Evolutionary conservation across 495 filamentous ascomycete species (phyloP).

Genomic region (Aspergillus leporis): DNA sequence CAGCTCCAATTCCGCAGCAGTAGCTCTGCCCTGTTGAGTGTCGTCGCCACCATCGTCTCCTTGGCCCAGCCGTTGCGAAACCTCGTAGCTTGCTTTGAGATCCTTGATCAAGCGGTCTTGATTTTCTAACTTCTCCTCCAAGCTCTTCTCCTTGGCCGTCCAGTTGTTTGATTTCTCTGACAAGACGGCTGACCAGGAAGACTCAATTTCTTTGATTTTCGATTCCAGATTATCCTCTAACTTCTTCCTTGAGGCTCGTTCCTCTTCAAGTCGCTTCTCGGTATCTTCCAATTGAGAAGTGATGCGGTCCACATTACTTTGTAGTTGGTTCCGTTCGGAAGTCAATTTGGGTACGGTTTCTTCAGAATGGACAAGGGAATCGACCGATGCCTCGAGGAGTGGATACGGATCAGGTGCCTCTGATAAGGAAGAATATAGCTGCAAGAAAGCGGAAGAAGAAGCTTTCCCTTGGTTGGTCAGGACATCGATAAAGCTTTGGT

Average conservation of each 20-base stretch:
- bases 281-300: constrained; percentile 90
- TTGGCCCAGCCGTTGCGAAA: constrained; percentile 82
- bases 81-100: constrained; percentile 95
- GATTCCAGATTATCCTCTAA: constrained; percentile 75
- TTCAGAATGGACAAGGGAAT: constrained; percentile 86
- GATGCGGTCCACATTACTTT: constrained; percentile 74
- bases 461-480: constrained; percentile 92
- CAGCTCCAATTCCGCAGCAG: constrained; percentile 90
- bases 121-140: constrained; percentile 91
- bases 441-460: constrained; percentile 86
- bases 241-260: constrained; percentile 67
- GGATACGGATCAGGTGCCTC: constrained; percentile 98
- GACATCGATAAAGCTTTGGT: constrained; percentile 96
- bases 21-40: constrained; percentile 61
- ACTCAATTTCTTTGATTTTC: constrained; percentile 82
- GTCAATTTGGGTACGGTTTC: constrained; percentile 87
- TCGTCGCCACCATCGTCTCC: constrained; percentile 63
- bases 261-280: constrained; percentile 71
- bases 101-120: constrained; percentile 92
- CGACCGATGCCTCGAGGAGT: constrained; percentile 91
- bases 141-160: constrained; percentile 87
- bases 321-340: constrained; percentile 81
- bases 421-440: constrained; percentile 88
- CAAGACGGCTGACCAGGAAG: constrained; percentile 88
- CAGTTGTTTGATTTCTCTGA: constrained; percentile 95